Conservation (phyloP, 345 rosid genomes). For the Citrus inodora region DNA sequence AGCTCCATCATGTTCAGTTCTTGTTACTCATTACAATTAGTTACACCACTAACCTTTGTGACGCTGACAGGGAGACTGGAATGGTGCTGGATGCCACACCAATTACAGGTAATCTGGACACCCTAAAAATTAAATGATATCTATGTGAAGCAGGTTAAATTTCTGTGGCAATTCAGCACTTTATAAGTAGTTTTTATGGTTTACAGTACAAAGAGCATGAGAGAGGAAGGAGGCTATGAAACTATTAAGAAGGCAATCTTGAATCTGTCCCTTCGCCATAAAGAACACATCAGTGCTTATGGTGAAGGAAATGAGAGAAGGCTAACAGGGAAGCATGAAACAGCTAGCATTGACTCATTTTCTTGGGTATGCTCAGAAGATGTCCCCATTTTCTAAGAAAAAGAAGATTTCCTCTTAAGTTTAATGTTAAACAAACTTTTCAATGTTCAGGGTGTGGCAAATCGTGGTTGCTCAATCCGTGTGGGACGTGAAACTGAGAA, state of each 20-base stretch:
- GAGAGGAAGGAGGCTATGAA: slow-evolving; percentile 92
- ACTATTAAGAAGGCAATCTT: slow-evolving; percentile 86
- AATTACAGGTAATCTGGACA: slow-evolving; percentile 55
- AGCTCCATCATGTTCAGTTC: neutral
- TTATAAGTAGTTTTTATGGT: neutral
- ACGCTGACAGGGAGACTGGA: slow-evolving; percentile 83
- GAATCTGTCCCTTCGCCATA: slow-evolving; percentile 87
- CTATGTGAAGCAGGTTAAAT: neutral
- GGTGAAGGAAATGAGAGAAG: slow-evolving; percentile 99
- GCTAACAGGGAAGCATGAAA: slow-evolving; percentile 95
- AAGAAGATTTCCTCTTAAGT: neutral
- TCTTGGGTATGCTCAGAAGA: slow-evolving; percentile 71
- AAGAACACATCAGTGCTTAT: slow-evolving; percentile 84
- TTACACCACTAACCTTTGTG: slow-evolving; percentile 5
- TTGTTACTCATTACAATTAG: neutral
- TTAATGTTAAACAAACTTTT: slow-evolving; percentile 2
- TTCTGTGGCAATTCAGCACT: neutral
- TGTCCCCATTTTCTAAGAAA: neutral
- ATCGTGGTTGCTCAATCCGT: slow-evolving; percentile 94
- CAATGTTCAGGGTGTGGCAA: slow-evolving; percentile 77
- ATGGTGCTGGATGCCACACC: slow-evolving; percentile 99
- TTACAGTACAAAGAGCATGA: slow-evolving; percentile 86
- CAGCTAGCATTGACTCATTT: slow-evolving; percentile 83
- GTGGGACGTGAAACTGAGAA: slow-evolving; percentile 97
- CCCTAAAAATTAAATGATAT: neutral